Percentiles rank a stretch among this genome's conserved stretches.
These are phyloP conservation scores for Puccinia sorghi DNA, from an alignment of 1,284 basidiomycete species.

Conservation along the genomic window DNA sequence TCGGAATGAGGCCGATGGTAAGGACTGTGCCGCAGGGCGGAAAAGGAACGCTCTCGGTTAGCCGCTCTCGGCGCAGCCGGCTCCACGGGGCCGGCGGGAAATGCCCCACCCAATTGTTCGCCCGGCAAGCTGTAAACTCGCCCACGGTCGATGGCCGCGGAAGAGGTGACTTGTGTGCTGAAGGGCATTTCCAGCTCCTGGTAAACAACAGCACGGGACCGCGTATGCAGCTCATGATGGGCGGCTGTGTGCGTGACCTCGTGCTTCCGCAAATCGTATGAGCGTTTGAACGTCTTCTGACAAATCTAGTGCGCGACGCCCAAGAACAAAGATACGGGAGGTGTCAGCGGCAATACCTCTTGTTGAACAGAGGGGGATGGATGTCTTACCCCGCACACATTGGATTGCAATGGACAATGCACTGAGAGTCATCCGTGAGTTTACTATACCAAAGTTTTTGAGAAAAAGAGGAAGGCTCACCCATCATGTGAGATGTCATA, in stretches of 20 bases:
- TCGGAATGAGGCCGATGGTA: slow-evolving; percentile 3
- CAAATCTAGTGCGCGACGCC: slow-evolving; percentile 23
- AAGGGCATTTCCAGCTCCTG: slow-evolving; percentile 33
- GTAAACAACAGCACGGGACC: slow-evolving; percentile 44
- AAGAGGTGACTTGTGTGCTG: neutral
- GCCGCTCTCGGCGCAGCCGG: neutral
- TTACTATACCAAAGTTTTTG: neutral
- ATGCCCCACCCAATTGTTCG: neutral
- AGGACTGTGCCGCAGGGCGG: slow-evolving; percentile 6
- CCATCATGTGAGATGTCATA: slow-evolving; percentile 51
- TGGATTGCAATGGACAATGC: slow-evolving; percentile 48
- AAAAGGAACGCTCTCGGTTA: neutral
- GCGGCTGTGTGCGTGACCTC: slow-evolving; percentile 46
- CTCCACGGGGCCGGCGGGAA: neutral
- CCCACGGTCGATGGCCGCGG: neutral
- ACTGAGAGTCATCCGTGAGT: slow-evolving; percentile 9
- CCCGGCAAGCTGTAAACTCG: slow-evolving; percentile 11
- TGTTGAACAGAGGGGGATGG: no score
- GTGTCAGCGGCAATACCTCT: no score
- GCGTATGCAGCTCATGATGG: slow-evolving; percentile 45
- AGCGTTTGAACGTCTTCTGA: slow-evolving; percentile 47
- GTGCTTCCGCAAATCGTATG: slow-evolving; percentile 46
- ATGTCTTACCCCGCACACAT: slow-evolving; percentile 45
- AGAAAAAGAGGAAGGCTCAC: slow-evolving; percentile 12
- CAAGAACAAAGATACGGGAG: neutral